These are phyloP conservation scores for Diddensiella transvaalensis DNA, from an alignment of 805 yeast genomes.

Conservation along the genomic window DNA sequence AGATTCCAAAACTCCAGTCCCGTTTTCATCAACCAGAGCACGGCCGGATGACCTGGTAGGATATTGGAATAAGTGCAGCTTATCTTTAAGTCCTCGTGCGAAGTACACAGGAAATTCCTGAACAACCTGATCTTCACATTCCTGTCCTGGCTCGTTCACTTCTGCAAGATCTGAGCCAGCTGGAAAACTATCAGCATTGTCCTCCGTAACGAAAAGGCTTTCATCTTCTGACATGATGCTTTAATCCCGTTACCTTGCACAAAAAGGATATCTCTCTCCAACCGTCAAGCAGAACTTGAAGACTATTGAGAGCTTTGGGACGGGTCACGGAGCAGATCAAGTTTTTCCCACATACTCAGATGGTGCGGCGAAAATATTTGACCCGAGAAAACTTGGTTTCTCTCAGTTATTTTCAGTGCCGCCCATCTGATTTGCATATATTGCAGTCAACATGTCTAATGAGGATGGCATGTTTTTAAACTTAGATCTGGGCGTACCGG, in stretches of 20 bases:
- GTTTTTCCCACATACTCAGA: too few relatives aligned
- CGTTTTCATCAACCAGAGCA: constrained; percentile 36
- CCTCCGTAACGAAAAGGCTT: constrained; percentile 21
- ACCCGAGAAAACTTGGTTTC: too few relatives aligned
- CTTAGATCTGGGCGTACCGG: constrained; percentile 41
- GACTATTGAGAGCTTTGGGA: too few relatives aligned
- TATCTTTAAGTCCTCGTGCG: constrained; percentile 28
- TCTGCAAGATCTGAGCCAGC: constrained; percentile 6
- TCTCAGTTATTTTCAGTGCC: too few relatives aligned
- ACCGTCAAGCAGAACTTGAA: too few relatives aligned
- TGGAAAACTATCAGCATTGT: constrained; percentile 14
- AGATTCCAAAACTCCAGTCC: constrained; percentile 41
- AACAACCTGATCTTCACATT: constrained; percentile 47
- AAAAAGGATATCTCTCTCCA: too few relatives aligned
- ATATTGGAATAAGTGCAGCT: constrained; percentile 51
- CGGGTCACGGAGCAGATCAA: too few relatives aligned
- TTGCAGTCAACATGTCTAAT: neutral
- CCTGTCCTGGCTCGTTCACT: constrained; percentile 11
- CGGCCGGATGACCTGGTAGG: constrained; percentile 53
- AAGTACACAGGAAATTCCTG: constrained; percentile 57
- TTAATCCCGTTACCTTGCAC: too few relatives aligned
- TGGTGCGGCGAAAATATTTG: too few relatives aligned
- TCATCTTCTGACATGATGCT: constrained; percentile 20
- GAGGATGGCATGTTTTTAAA: constrained; percentile 72
- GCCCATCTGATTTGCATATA: too few relatives aligned